Evolutionary conservation across 371 early-diverging fungal genomes (phyloP).

Genomic region (Mortierella polycephala): DNA sequence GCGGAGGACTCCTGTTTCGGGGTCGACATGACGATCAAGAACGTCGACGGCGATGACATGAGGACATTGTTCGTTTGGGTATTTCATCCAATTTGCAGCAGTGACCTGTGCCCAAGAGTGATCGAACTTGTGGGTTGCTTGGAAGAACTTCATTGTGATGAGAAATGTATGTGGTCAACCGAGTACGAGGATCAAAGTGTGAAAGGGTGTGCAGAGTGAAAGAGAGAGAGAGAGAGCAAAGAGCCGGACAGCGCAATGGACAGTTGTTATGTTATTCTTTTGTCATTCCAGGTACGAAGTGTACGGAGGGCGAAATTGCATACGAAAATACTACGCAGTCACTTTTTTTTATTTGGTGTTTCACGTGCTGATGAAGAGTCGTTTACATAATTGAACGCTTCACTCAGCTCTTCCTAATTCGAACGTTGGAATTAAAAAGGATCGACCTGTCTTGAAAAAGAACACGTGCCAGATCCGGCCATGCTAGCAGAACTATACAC

Average conservation of each 20-base stretch:
- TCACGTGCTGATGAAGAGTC: too few species aligned
- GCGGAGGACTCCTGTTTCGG: constrained; percentile 82
- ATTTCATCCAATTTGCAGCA: constrained; percentile 95
- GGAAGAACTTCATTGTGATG: constrained; percentile 79
- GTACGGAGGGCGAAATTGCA: too few species aligned
- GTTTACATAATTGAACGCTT: too few species aligned
- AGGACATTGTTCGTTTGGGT: constrained; percentile 92
- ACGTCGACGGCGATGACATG: constrained; percentile 95
- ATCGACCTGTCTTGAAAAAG: too few species aligned
- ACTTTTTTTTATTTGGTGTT: too few species aligned
- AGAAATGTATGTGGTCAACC: background rate
- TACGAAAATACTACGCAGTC: too few species aligned
- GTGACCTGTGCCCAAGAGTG: constrained; percentile 92
- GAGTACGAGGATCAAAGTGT: constrained; percentile 1
- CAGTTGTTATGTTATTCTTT: too few species aligned
- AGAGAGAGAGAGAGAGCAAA: background rate
- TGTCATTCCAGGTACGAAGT: too few species aligned
- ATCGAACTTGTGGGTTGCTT: constrained; percentile 69
- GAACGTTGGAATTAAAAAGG: too few species aligned
- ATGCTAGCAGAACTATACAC: too few species aligned
- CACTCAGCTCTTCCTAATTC: too few species aligned
- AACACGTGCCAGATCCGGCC: too few species aligned
- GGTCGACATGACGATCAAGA: constrained; percentile 82
- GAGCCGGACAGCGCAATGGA: background rate
- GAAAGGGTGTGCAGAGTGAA: background rate